Conservation (phyloP, 2,329 filamentous ascomycete species). For the Talaromyces sp. region DNA sequence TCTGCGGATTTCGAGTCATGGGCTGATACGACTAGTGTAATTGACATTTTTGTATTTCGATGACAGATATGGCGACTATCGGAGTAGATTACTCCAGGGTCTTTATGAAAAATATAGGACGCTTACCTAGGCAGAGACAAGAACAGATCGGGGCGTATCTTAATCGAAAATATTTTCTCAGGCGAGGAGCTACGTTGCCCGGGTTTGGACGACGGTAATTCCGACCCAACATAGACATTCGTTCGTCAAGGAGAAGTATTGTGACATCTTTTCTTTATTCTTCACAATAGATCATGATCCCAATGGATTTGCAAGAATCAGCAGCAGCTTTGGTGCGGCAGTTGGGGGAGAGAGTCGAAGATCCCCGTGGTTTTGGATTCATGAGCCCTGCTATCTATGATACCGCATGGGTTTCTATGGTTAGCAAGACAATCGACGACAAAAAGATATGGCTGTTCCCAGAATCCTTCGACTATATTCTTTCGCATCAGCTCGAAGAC, state of each 20-base stretch:
- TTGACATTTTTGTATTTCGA: not conserved
- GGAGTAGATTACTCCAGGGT: not conserved
- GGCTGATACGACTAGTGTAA: not conserved
- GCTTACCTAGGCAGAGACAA: not conserved
- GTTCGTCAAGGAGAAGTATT: not conserved
- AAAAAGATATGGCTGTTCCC: slow-evolving; percentile 33
- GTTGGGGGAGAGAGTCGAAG: slow-evolving; percentile 9
- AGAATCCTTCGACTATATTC: slow-evolving; percentile 33
- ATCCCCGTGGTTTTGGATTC: slow-evolving; percentile 9
- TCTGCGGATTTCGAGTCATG: not conserved
- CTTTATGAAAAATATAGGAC: not conserved
- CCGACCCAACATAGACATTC: not conserved
- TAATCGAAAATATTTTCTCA: not conserved
- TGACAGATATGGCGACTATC: not conserved
- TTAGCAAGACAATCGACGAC: slow-evolving; percentile 22
- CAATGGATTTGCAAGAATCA: slow-evolving; percentile 9
- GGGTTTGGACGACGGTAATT: not conserved
- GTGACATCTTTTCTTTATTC: not conserved
- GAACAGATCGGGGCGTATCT: not conserved
- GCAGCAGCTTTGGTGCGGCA: not conserved
- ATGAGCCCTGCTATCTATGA: slow-evolving; percentile 29
- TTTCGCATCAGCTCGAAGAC: slow-evolving; percentile 28
- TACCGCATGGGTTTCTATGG: slow-evolving; percentile 35
- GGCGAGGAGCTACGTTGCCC: not conserved
- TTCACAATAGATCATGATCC: not conserved